These are phyloP conservation scores for Aureobasidium zeae DNA, from an alignment of 2,329 filamentous ascomycete genomes.

Conservation along the genomic window DNA sequence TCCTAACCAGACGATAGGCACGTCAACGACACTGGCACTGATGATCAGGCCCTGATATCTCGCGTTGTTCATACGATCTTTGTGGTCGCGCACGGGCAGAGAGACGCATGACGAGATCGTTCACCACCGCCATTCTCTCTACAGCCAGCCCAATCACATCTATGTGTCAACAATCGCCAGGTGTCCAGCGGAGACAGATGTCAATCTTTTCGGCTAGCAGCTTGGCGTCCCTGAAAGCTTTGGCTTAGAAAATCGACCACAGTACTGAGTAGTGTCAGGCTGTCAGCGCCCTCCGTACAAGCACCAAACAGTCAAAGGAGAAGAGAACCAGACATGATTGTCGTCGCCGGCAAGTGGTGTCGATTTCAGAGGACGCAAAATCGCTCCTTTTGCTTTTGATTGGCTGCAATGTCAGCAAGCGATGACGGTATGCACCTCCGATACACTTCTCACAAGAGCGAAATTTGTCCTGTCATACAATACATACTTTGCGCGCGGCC, in stretches of 20 bases:
- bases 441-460: background rate
- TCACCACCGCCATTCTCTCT: no score
- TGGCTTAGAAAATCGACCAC: background rate
- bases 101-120: background rate
- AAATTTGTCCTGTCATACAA: conserved; percentile 9
- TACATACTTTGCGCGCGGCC: conserved; percentile 1
- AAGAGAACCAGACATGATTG: no score
- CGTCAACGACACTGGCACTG: no score
- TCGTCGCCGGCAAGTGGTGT: no score
- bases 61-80: background rate
- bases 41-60: no score
- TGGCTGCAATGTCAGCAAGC: no score
- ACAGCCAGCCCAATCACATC: no score
- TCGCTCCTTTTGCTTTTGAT: no score
- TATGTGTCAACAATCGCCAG: conserved; percentile 8
- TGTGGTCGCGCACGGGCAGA: background rate
- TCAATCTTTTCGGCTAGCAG: conserved; percentile 11
- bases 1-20: no score
- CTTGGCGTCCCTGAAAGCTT: conserved; percentile 4
- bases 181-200: conserved; percentile 5
- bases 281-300: no score
- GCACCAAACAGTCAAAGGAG: no score
- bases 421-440: conserved; percentile 4
- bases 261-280: background rate
- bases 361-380: no score